Conservation (phyloP, 495 filamentous ascomycete genomes). For the Penicillium desertorum region DNA sequence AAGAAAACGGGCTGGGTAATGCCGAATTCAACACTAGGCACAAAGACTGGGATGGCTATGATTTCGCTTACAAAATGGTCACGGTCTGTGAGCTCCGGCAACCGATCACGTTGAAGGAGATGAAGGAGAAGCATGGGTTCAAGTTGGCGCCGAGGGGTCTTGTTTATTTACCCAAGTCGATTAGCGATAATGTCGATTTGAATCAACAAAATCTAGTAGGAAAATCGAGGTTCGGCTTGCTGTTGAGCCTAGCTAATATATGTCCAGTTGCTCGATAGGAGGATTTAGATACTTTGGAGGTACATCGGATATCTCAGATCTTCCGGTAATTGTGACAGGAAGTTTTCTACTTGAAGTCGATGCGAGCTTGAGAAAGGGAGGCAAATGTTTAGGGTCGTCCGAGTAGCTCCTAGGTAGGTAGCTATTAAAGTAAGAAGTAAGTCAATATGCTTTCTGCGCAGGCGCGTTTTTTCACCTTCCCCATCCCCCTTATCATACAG, state of each 20-base stretch:
- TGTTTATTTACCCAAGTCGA: constrained; percentile 5
- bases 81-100: background rate
- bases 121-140: background rate
- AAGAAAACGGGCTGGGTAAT: background rate
- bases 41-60: background rate
- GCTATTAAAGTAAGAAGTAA: no score
- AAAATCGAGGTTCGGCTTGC: background rate
- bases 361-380: no score
- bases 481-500: no score
- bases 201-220: constrained; percentile 8
- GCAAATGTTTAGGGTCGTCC: no score
- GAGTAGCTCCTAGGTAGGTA: no score
- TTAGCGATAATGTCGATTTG: constrained; percentile 2
- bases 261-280: background rate
- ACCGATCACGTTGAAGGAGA: background rate
- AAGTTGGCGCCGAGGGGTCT: background rate
- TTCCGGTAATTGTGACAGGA: no score
- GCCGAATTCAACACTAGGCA: background rate
- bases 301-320: no score
- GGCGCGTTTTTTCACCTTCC: no score
- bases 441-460: no score
- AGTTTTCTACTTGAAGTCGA: no score
- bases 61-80: background rate
- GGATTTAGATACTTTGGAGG: background rate
- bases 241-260: background rate